Percentiles rank a stretch among this genome's conserved stretches.
phyloP scores from a whole-genome alignment of 2,329 filamentous ascomycete species.

The Alternaria triticimaculans region DNA sequence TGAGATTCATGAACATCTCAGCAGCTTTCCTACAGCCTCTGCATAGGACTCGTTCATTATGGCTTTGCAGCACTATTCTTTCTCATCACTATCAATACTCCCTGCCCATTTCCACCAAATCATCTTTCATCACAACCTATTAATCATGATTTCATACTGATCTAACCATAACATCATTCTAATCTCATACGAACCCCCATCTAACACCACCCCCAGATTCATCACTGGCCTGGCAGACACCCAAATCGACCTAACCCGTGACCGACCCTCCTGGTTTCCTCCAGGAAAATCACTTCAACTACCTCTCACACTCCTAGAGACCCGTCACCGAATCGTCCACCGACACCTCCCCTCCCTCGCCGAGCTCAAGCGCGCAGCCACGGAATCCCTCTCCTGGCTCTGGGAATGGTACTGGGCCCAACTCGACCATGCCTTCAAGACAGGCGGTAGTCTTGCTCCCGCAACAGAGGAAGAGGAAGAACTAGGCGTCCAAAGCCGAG shows the following conservation, averaged over 20 bases:
- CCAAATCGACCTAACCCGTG: constrained; percentile 47
- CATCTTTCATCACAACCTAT: not conserved
- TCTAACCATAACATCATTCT: not conserved
- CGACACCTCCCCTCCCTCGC: constrained; percentile 81
- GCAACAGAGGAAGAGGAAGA: not conserved
- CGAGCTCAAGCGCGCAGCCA: constrained; percentile 72
- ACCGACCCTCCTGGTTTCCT: constrained; percentile 35
- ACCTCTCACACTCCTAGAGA: constrained; percentile 80
- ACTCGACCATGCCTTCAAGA: constrained; percentile 49
- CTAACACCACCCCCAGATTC: constrained; percentile 61
- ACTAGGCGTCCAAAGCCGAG: constrained; percentile 8
- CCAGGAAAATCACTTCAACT: constrained; percentile 30
- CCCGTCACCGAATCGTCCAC: constrained; percentile 89
- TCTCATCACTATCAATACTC: not conserved
- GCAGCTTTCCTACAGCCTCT: not conserved
- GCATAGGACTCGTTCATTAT: not conserved
- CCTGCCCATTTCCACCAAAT: not conserved
- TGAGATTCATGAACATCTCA: not conserved
- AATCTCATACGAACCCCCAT: not conserved
- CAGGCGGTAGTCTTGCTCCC: not conserved
- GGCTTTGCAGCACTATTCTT: not conserved
- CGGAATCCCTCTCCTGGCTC: constrained; percentile 79
- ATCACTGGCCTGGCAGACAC: constrained; percentile 81
- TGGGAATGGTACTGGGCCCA: constrained; percentile 85
- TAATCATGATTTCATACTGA: not conserved